Conservation (phyloP, 163 green algal species). For the Chlamydomonas reinhardtii region DNA sequence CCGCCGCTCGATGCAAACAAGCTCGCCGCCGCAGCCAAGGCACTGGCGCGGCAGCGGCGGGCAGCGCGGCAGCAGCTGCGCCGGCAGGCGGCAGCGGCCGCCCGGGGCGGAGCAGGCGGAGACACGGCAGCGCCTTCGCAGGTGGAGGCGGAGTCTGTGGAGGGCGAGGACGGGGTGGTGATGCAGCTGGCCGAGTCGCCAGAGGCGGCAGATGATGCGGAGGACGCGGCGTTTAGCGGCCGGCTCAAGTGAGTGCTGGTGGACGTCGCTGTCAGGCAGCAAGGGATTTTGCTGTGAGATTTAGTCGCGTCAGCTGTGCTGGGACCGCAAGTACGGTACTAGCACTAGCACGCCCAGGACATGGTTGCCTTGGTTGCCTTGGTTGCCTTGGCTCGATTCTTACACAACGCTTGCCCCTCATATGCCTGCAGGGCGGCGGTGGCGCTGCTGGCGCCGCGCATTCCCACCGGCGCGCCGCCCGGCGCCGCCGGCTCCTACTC, state of each 20-base stretch:
- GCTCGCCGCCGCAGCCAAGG: not conserved
- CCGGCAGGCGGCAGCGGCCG: not conserved
- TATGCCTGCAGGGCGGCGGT: constrained; percentile 4
- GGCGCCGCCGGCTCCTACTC: not conserved
- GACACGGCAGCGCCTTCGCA: not conserved
- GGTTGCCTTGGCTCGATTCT: too few relatives aligned
- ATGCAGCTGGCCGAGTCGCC: not conserved
- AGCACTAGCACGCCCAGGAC: too few relatives aligned
- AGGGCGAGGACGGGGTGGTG: not conserved
- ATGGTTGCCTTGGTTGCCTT: too few relatives aligned
- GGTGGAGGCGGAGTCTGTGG: not conserved
- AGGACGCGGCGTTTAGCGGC: not conserved
- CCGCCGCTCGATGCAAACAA: constrained; percentile 5
- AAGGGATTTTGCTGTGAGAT: too few relatives aligned
- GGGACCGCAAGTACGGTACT: too few relatives aligned
- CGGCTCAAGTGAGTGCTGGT: not conserved
- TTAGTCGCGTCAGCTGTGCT: too few relatives aligned
- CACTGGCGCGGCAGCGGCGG: not conserved
- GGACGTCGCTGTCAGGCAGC: too few relatives aligned
- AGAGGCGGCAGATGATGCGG: not conserved
- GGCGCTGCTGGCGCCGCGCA: constrained; percentile 7
- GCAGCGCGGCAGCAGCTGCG: not conserved
- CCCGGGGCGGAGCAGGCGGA: not conserved
- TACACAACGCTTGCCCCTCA: not conserved
- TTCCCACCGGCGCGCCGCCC: not conserved